Evolutionary conservation across 148 eudicot genomes (phyloP), one percentile per base, ranked within the genome.

Genomic region (Selenicereus undatus): DNA sequence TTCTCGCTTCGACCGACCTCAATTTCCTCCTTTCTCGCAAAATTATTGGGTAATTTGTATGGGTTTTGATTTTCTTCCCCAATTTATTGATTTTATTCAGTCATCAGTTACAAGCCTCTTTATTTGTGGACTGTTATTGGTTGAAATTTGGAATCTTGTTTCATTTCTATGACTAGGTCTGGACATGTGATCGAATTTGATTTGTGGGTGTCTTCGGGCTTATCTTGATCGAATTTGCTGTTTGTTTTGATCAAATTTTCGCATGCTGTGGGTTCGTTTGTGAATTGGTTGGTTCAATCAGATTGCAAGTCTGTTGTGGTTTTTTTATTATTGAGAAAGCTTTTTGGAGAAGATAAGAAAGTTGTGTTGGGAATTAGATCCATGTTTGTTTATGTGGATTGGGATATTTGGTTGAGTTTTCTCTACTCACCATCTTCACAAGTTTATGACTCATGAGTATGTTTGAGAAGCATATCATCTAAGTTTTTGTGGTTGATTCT

Each of bases 341-440:
- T 11, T 30, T 56, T 26, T 21, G 52, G 29, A 26, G 29, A 5
- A 0, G 27, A 18, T 36, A 10, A 50, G 74, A 54, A 75, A 13
- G 32, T 52, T n/a, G 69, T 24, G 69, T 66, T 68, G 71, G 79
- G 29, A 75, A 39, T 79, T 75, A 39, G 85, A 79, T 83, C 76
- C 26, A 27, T 69, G 16, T 72, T 32, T 36, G 24, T 0, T 32
- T 72, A 17, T 36, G 30, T 42, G 8, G 48, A 72, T 72, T 72
- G 82, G 30, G 36, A 39, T 27, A 2, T 24, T 60, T 42, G 56
- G 60, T 76, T 65, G 39, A 17, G 17, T 26, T 69, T 30, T 72
- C 26, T n/a, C 66, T 43, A 66, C 17, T 42, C 30, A 20, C 26
- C 45, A 24, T 69, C 45, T 24, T 54, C 54, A 36, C 43, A 24